phyloP scores from a whole-genome alignment of 2,329 filamentous ascomycete genomes.

The Thermomyces lanuginosus region DNA sequence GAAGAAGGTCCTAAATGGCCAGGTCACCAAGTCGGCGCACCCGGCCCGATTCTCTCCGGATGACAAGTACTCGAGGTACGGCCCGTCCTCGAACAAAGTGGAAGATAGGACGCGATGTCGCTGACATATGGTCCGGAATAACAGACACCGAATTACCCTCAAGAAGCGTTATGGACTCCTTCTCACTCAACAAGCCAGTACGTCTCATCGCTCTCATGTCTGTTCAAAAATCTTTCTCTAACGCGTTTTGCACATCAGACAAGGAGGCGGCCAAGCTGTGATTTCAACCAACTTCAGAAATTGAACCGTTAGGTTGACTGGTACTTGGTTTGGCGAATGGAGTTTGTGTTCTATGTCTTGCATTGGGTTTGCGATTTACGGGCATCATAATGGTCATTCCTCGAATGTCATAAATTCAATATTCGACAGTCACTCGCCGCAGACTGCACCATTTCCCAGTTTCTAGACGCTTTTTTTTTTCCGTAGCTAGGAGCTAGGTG shows the following conservation, averaged over 20 bases:
- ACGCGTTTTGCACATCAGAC: too few species aligned
- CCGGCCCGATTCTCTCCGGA: conserved; percentile 93
- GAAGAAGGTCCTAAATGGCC: conserved; percentile 66
- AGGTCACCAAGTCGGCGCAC: conserved; percentile 91
- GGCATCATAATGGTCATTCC: neutral
- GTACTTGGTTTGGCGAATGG: conserved; percentile 19
- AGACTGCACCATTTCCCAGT: too few species aligned
- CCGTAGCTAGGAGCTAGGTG: too few species aligned
- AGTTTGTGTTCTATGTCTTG: conserved; percentile 14
- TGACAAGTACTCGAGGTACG: conserved; percentile 80
- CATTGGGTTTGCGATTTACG: neutral
- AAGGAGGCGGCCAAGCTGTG: conserved; percentile 18
- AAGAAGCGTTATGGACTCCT: conserved; percentile 87
- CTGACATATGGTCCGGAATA: neutral
- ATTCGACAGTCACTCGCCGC: too few species aligned
- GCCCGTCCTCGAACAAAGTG: too few species aligned
- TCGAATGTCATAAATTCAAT: too few species aligned
- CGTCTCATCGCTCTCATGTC: conserved; percentile 10
- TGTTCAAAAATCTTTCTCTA: too few species aligned
- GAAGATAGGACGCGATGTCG: neutral
- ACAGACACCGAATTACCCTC: conserved; percentile 75
- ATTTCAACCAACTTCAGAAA: conserved; percentile 7
- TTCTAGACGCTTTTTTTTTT: too few species aligned
- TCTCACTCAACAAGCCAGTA: conserved; percentile 56
- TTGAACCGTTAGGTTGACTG: conserved; percentile 2